A percentile compares a stretch with the other conserved stretches of the same genome.
These are phyloP conservation scores for Dryadomyces sulphureus DNA, from an alignment of 2,329 filamentous ascomycete species.

Conservation along the genomic window DNA sequence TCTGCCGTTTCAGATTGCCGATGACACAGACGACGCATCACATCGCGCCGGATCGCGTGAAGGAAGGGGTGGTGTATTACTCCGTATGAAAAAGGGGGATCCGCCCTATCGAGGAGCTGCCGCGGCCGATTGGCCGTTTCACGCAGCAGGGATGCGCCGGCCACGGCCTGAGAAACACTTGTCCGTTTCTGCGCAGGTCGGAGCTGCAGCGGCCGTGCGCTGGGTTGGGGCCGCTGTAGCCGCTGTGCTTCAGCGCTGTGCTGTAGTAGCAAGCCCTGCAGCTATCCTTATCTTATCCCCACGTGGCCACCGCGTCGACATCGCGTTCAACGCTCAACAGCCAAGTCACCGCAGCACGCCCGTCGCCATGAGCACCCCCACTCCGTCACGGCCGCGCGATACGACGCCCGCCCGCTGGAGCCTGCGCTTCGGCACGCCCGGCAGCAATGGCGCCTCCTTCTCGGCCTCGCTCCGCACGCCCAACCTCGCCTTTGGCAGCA, in stretches of 20 bases:
- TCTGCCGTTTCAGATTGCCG: too few species aligned
- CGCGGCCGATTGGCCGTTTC: slow-evolving; percentile 14
- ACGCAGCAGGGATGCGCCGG: not conserved
- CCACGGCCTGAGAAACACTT: too few species aligned
- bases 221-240: too few species aligned
- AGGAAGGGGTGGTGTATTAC: not conserved
- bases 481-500: slow-evolving; percentile 9
- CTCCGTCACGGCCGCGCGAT: not conserved
- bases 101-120: slow-evolving; percentile 5
- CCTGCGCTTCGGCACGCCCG: too few species aligned
- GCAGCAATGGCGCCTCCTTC: not conserved
- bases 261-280: not conserved
- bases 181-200: too few species aligned
- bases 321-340: not conserved
- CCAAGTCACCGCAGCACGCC: too few species aligned
- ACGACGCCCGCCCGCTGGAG: not conserved
- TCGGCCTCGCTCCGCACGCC: slow-evolving; percentile 4
- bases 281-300: not conserved
- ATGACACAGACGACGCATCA: slow-evolving; percentile 9
- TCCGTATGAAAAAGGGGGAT: slow-evolving; percentile 3
- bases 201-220: not conserved
- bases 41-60: slow-evolving; percentile 6
- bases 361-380: slow-evolving; percentile 4
- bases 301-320: not conserved
- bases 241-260: not conserved